Conservation (phyloP, 1,284 basidiomycete genomes). For the Leccinum laetum region DNA sequence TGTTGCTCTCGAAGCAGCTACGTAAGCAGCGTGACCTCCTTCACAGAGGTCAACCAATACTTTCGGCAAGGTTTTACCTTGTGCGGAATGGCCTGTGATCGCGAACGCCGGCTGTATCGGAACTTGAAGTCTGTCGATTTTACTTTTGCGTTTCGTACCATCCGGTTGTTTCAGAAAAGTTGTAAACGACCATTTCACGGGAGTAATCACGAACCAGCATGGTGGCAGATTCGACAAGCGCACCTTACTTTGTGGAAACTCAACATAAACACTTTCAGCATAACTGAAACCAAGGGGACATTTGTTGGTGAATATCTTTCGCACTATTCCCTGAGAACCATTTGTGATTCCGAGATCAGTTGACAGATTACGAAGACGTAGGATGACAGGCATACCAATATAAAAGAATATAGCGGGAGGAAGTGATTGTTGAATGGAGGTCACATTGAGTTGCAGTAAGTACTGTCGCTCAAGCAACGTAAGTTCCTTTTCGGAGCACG, state of each 20-base stretch:
- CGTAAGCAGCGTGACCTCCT: neutral
- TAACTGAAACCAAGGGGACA: neutral
- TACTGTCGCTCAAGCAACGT: neutral
- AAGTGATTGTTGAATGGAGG: neutral
- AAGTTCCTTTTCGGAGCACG: neutral
- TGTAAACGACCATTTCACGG: neutral
- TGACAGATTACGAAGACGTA: conserved; percentile 25
- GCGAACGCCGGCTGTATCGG: neutral
- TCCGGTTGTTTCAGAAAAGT: neutral
- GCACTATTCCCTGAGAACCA: conserved; percentile 20
- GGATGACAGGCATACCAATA: conserved; percentile 33
- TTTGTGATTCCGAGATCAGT: conserved; percentile 21
- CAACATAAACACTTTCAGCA: neutral
- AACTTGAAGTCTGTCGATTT: neutral
- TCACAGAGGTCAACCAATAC: neutral
- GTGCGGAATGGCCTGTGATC: neutral
- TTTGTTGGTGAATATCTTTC: conserved; percentile 3
- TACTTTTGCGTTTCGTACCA: neutral
- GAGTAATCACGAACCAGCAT: neutral
- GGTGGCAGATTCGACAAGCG: neutral
- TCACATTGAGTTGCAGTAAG: neutral
- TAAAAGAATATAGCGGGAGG: conserved; percentile 21
- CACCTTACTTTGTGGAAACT: neutral
- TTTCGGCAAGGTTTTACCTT: neutral
- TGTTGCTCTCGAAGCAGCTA: neutral